Conservation (phyloP, 495 filamentous ascomycete species). For the Xylaria acuta region DNA sequence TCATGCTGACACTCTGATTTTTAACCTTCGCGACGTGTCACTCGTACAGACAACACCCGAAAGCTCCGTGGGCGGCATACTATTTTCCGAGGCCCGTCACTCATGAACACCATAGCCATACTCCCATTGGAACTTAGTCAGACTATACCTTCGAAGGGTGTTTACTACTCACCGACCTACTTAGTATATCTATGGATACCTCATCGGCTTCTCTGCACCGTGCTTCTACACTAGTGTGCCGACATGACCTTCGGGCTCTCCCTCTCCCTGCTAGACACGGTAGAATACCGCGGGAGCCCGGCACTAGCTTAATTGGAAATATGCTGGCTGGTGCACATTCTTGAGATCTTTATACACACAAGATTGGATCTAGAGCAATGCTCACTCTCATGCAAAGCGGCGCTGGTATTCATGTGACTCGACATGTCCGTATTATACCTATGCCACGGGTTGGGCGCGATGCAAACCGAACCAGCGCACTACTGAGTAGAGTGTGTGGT, state of each 20-base stretch:
- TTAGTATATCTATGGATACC: too few relatives aligned
- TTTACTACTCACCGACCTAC: too few relatives aligned
- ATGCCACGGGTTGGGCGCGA: background rate
- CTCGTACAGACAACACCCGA: background rate
- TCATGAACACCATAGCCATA: too few relatives aligned
- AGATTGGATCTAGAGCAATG: background rate
- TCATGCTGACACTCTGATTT: background rate
- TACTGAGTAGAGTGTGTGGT: background rate
- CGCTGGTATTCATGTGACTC: background rate
- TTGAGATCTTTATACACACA: background rate
- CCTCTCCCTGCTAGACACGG: constrained; percentile 16
- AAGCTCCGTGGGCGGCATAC: background rate
- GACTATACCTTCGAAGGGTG: too few relatives aligned
- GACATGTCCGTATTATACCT: background rate
- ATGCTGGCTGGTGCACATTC: background rate
- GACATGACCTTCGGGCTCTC: constrained; percentile 4
- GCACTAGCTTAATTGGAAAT: background rate
- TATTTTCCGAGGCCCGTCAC: background rate
- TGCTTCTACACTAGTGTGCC: background rate
- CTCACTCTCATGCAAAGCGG: background rate
- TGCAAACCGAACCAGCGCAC: background rate
- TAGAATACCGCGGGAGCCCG: background rate
- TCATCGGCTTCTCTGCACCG: too few relatives aligned
- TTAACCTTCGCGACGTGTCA: background rate
- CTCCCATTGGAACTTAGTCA: too few relatives aligned